A percentile compares a stretch with the other conserved stretches of the same genome.
These are phyloP conservation scores for Xylariaceae sp. DNA, from an alignment of 2,329 filamentous ascomycete genomes.

Conservation along the genomic window DNA sequence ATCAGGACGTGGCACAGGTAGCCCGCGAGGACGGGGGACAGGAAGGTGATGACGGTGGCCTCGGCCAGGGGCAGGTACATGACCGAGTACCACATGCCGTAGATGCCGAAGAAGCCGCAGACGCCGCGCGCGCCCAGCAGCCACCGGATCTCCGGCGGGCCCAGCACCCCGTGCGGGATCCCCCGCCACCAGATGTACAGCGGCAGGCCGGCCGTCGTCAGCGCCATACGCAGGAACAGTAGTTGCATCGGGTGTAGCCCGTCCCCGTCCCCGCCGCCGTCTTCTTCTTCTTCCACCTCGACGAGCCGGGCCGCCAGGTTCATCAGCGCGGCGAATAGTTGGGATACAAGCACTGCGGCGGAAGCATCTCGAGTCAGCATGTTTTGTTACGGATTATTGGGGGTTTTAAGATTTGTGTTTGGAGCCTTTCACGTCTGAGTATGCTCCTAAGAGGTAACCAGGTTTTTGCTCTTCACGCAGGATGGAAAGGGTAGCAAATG, in stretches of 20 bases:
- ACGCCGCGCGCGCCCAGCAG: conserved; percentile 71
- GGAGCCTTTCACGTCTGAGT: too few relatives aligned
- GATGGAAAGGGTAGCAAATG: too few relatives aligned
- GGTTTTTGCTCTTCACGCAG: too few relatives aligned
- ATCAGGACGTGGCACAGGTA: conserved; percentile 77
- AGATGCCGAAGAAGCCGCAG: conserved; percentile 76
- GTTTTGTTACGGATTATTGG: too few relatives aligned
- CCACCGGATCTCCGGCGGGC: conserved; percentile 65
- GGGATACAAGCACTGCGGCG: too few relatives aligned
- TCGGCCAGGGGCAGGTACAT: conserved; percentile 74
- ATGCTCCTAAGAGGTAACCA: too few relatives aligned
- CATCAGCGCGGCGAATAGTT: conserved; percentile 84
- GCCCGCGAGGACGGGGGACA: conserved; percentile 77
- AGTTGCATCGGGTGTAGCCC: conserved; percentile 84
- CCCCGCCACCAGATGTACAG: conserved; percentile 74
- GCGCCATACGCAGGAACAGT: conserved; percentile 76
- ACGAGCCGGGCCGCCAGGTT: conserved; percentile 78
- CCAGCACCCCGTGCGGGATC: conserved; percentile 72
- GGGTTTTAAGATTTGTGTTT: too few relatives aligned
- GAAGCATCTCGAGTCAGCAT: too few relatives aligned
- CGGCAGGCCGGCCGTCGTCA: conserved; percentile 69
- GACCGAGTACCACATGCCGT: conserved; percentile 68
- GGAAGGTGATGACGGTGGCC: conserved; percentile 86
- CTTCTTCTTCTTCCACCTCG: conserved; percentile 51
- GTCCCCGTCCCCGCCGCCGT: conserved; percentile 38